Percentiles rank a stretch among this genome's conserved stretches.
Conservation (phyloP, 768 basidiomycete genomes). For the Auricularia sp. region DNA sequence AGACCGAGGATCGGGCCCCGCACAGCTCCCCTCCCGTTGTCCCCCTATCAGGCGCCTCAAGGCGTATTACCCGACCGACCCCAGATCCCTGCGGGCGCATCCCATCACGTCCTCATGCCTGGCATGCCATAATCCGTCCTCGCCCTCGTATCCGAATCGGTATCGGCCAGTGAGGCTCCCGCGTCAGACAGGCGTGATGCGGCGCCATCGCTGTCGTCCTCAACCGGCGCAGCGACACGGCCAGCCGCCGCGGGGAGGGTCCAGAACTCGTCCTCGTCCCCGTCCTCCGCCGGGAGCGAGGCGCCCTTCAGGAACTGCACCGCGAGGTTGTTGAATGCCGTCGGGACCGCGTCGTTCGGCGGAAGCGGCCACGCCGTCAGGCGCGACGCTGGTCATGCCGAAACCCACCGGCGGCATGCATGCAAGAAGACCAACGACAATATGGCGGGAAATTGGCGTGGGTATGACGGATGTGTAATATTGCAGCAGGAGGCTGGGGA, state of each 20-base stretch:
- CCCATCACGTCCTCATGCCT: constrained; percentile 2
- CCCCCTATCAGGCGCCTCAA: neutral
- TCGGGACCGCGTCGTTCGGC: constrained; percentile 36
- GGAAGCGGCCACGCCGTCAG: constrained; percentile 42
- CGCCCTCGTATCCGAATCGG: constrained; percentile 7
- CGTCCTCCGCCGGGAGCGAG: constrained; percentile 17
- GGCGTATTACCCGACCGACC: neutral
- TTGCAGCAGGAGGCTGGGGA: constrained; percentile 1
- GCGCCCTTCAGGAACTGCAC: constrained; percentile 36
- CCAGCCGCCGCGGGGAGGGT: constrained; percentile 7
- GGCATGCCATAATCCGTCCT: neutral
- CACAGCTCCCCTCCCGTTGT: neutral
- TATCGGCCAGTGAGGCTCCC: constrained; percentile 19
- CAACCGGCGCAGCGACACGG: constrained; percentile 5
- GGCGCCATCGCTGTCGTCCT: constrained; percentile 12
- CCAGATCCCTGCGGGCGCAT: neutral
- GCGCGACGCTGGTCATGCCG: constrained; percentile 31
- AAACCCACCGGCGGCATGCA: neutral
- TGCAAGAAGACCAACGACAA: constrained; percentile 3
- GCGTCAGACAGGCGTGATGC: constrained; percentile 19
- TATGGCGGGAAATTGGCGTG: constrained; percentile 5
- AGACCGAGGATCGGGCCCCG: neutral
- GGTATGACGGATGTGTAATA: neutral
- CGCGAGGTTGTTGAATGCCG: constrained; percentile 59
- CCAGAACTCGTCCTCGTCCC: constrained; percentile 21